These are phyloP conservation scores for Penicillium sp. DNA, from an alignment of 2,329 filamentous ascomycete genomes.

Conservation along the genomic window DNA sequence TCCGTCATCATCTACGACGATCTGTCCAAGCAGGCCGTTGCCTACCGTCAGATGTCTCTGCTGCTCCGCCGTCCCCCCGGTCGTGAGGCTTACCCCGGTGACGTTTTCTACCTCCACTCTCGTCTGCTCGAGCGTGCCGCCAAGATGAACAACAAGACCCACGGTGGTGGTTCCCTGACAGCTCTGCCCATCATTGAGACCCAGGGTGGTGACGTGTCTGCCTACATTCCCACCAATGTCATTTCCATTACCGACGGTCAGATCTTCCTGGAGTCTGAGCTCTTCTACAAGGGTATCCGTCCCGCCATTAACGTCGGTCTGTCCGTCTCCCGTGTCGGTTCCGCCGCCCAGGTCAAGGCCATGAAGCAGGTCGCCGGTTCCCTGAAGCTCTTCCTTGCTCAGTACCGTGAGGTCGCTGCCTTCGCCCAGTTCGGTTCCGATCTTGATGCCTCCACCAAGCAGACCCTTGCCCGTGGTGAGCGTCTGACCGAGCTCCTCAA, in stretches of 20 bases:
- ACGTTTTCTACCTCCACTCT: slow-evolving; percentile 99
- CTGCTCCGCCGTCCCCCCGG: slow-evolving; percentile 96
- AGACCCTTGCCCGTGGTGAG: slow-evolving; percentile 97
- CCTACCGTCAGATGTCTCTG: slow-evolving; percentile 98
- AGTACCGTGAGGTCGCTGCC: slow-evolving; percentile 99
- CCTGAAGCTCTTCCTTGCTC: slow-evolving; percentile 99
- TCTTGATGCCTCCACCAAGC: slow-evolving; percentile 98
- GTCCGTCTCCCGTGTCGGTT: slow-evolving; percentile 99
- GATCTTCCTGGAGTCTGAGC: slow-evolving; percentile 98
- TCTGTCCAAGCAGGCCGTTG: slow-evolving; percentile 96
- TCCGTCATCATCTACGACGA: slow-evolving; percentile 92
- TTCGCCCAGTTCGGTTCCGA: slow-evolving; percentile 99
- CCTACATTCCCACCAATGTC: slow-evolving; percentile 99
- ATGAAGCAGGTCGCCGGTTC: slow-evolving; percentile 99
- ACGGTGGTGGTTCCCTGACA: slow-evolving; percentile 94
- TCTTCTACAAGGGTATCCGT: slow-evolving; percentile 99
- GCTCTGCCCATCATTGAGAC: slow-evolving; percentile 98
- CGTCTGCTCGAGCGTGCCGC: slow-evolving; percentile 98
- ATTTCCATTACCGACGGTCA: slow-evolving; percentile 99
- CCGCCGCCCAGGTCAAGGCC: slow-evolving; percentile 98
- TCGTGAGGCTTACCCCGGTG: slow-evolving; percentile 99
- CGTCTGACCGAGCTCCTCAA: slow-evolving; percentile 98
- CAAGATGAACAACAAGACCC: slow-evolving; percentile 98
- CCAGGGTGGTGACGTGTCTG: slow-evolving; percentile 99
- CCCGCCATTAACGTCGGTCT: slow-evolving; percentile 99